Conservation (phyloP, 2,329 filamentous ascomycete genomes). For the Neodidymelliopsis sp. region DNA sequence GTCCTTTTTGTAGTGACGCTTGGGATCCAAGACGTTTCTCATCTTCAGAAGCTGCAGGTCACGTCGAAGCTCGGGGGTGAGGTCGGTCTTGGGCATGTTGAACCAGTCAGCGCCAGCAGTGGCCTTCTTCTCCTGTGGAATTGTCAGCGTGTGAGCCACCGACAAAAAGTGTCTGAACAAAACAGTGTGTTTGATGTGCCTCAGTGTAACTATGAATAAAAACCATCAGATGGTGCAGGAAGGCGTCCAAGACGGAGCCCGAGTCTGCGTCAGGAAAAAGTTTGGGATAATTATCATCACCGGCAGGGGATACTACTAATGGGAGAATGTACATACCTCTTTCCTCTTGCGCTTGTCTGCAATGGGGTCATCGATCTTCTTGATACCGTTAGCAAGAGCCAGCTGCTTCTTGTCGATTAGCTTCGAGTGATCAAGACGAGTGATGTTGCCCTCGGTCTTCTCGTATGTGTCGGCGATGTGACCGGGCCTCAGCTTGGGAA, state of each 20-base stretch:
- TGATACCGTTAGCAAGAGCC: slow-evolving; percentile 57
- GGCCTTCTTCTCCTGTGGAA: slow-evolving; percentile 62
- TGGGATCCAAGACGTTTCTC: slow-evolving; percentile 86
- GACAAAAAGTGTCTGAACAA: slow-evolving; percentile 14
- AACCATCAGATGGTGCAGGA: slow-evolving; percentile 73
- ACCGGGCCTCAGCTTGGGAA: slow-evolving; percentile 60
- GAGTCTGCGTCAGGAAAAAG: slow-evolving; percentile 72
- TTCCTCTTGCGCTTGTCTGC: slow-evolving; percentile 54
- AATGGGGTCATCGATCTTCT: slow-evolving; percentile 63
- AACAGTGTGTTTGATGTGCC: slow-evolving; percentile 34
- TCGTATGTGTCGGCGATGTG: slow-evolving; percentile 62
- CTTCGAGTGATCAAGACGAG: slow-evolving; percentile 60
- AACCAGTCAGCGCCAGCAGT: slow-evolving; percentile 87
- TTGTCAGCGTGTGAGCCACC: slow-evolving; percentile 28
- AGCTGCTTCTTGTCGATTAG: slow-evolving; percentile 59
- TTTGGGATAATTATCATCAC: slow-evolving; percentile 83
- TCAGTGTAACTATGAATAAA: slow-evolving; percentile 82
- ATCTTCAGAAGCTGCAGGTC: slow-evolving; percentile 90
- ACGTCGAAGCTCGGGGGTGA: slow-evolving; percentile 85
- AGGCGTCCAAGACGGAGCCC: slow-evolving; percentile 81
- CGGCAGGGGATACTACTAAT: slow-evolving; percentile 40
- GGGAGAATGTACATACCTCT: slow-evolving; percentile 60
- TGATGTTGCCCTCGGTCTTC: slow-evolving; percentile 60
- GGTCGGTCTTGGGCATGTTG: slow-evolving; percentile 80
- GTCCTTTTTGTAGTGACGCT: slow-evolving; percentile 91